These are phyloP conservation scores for Cytauxzoon felis DNA, from an alignment of 169 alveolate species.

Conservation along the genomic window DNA sequence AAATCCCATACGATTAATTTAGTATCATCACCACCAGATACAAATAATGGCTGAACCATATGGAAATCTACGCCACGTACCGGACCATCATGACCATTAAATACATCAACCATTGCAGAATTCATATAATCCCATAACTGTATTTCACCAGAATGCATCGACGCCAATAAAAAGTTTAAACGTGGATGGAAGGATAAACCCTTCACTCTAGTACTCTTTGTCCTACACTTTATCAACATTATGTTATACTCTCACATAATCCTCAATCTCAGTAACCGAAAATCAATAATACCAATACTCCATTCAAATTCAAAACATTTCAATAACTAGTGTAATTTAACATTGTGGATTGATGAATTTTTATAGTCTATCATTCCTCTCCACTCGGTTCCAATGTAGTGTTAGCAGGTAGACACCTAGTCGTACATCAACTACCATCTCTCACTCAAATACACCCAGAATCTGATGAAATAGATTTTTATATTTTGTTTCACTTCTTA, in stretches of 20 bases:
- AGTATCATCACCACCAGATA: slow-evolving; percentile 96
- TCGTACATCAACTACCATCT: too few species aligned
- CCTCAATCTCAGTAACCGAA: too few species aligned
- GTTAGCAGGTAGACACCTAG: too few species aligned
- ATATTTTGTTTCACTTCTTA: too few species aligned
- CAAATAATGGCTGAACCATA: slow-evolving; percentile 89
- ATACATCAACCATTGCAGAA: slow-evolving; percentile 76
- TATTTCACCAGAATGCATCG: slow-evolving; percentile 92
- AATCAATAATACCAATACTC: too few species aligned
- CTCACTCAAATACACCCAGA: too few species aligned
- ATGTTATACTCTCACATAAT: neutral
- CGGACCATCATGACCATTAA: slow-evolving; percentile 95
- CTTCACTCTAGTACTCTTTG: slow-evolving; percentile 90
- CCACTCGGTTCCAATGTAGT: too few species aligned
- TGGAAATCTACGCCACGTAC: slow-evolving; percentile 94
- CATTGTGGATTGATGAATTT: too few species aligned
- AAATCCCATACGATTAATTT: slow-evolving; percentile 92
- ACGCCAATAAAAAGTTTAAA: slow-evolving; percentile 88
- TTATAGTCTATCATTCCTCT: too few species aligned
- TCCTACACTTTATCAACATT: slow-evolving; percentile 66
- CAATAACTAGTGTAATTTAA: too few species aligned
- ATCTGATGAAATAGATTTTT: too few species aligned
- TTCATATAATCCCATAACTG: slow-evolving; percentile 90
- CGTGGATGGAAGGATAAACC: slow-evolving; percentile 93
- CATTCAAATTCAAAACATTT: too few species aligned